phyloP scores from a whole-genome alignment of 129 eudicot genomes.

The Smallanthus sonchifolius region DNA sequence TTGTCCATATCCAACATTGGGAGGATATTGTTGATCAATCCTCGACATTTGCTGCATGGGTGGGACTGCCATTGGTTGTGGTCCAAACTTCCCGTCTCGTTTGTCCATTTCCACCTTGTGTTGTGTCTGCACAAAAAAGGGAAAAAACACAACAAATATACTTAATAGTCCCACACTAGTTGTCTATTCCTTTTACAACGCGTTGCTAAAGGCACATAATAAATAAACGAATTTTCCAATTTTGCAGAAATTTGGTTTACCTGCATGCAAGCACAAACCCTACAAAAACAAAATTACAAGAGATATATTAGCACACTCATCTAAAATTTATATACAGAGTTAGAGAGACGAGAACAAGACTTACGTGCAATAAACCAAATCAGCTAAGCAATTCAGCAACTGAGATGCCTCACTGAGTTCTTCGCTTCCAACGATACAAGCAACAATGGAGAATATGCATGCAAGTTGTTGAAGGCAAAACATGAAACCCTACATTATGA shows the following conservation, averaged over 20 bases:
- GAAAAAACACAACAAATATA: background rate
- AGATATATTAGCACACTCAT: slow-evolving; percentile 23
- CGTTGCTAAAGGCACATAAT: background rate
- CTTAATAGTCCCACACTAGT: background rate
- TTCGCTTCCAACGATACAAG: slow-evolving; percentile 81
- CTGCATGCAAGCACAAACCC: slow-evolving; percentile 99
- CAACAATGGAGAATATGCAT: slow-evolving; percentile 89
- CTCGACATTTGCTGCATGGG: slow-evolving; percentile 91
- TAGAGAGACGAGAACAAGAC: slow-evolving; percentile 11
- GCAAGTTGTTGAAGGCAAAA: slow-evolving; percentile 94
- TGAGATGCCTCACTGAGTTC: slow-evolving; percentile 91
- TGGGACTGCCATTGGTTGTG: slow-evolving; percentile 84
- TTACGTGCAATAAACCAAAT: slow-evolving; percentile 95
- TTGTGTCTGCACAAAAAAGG: slow-evolving; percentile 62
- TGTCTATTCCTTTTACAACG: background rate
- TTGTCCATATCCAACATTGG: slow-evolving; percentile 71
- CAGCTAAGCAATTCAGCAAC: slow-evolving; percentile 68
- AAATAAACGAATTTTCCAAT: background rate
- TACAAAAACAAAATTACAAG: slow-evolving; percentile 34
- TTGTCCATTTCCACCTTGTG: slow-evolving; percentile 99
- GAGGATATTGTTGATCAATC: slow-evolving; percentile 86
- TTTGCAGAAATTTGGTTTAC: slow-evolving; percentile 35
- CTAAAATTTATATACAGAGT: background rate
- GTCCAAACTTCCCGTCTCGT: slow-evolving; percentile 86
- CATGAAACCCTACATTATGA: slow-evolving; percentile 79